These are phyloP conservation scores for Auriscalpium microsporum DNA, from an alignment of 768 basidiomycete species.

Conservation along the genomic window DNA sequence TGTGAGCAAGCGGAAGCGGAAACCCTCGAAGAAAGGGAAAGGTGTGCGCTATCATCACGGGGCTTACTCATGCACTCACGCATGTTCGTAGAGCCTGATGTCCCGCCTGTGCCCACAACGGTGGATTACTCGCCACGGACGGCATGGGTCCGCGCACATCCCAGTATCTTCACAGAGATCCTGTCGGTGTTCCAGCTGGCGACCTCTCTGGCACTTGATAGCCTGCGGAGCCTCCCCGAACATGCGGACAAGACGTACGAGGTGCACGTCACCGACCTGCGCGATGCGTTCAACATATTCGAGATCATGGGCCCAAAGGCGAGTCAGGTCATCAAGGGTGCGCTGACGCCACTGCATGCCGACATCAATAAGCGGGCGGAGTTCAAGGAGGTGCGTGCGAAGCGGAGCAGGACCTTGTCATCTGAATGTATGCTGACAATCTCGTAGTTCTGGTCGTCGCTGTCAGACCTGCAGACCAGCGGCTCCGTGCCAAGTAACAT, in stretches of 20 bases:
- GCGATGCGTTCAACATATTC: conserved; percentile 67
- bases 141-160: conserved; percentile 78
- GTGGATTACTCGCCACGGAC: conserved; percentile 25
- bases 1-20: conserved; percentile 20
- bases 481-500: conserved; percentile 65
- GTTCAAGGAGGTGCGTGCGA: conserved; percentile 44
- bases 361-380: conserved; percentile 37
- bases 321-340: conserved; percentile 48
- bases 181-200: conserved; percentile 43
- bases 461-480: conserved; percentile 54
- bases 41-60: background rate
- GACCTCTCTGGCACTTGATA: conserved; percentile 41
- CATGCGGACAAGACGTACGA: conserved; percentile 22
- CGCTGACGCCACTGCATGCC: conserved; percentile 18
- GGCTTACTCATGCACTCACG: background rate
- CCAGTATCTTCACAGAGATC: conserved; percentile 53
- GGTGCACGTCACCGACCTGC: conserved; percentile 64
- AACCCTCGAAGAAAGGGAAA: conserved; percentile 12
- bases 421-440: background rate
- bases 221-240: conserved; percentile 18
- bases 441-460: conserved; percentile 56
- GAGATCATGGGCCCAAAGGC: conserved; percentile 87
- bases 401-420: background rate
- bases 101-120: background rate
- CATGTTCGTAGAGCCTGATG: background rate